Base-by-base conservation (phyloP, 208 protist species). In the Acanthamoeba polyphaga region DNA sequence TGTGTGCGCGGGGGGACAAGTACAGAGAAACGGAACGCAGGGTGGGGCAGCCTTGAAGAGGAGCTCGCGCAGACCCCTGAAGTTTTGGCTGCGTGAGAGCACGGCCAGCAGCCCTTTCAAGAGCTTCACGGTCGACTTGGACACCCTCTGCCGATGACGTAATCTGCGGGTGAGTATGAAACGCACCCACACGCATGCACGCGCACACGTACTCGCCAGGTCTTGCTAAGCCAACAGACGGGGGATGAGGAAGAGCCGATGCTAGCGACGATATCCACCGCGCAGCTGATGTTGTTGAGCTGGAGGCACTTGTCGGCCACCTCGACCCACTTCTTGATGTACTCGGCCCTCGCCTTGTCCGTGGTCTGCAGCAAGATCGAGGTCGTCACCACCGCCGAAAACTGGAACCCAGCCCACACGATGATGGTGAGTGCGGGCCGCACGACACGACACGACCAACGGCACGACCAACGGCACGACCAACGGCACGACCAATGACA, bases 251-350 rank as follows among this genome's bases (percentile, higher is more conserved):
- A 34, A 34, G 34, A 34, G 34, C 74, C 38, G 15, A 82, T 8
- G 74, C 74, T 38, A 1, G 74, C 53, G 6, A 82, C 74, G 15
- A 82, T 82, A 38, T 27, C 46, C 13, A 82, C 38, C 12, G 74
- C 7, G 8, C 15, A 82, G 74, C 24, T 51, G 38, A 82, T 10
- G 24, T 82, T 82, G 74, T 82, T 82, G 27, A 82, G 8, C 32
- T 43, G 22, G 74, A 82, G 38, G 74, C 74, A 82, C 22, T 82
- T 82, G 27, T 82, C 38, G 46, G 74, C 38, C 9, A 82, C 74
- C 5, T 24, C 29, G 17, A 82, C 19, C 74, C 74, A 82, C 74
- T 82, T 82, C 19, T 46, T 8, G 74, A 82, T 51, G 34, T n/a
- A 15, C 74, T 82, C 53, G 74, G 74, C 74, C 8, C 74, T 38